Evolutionary conservation across 495 filamentous ascomycete genomes (phyloP).

Genomic region (Neurospora terricola): DNA sequence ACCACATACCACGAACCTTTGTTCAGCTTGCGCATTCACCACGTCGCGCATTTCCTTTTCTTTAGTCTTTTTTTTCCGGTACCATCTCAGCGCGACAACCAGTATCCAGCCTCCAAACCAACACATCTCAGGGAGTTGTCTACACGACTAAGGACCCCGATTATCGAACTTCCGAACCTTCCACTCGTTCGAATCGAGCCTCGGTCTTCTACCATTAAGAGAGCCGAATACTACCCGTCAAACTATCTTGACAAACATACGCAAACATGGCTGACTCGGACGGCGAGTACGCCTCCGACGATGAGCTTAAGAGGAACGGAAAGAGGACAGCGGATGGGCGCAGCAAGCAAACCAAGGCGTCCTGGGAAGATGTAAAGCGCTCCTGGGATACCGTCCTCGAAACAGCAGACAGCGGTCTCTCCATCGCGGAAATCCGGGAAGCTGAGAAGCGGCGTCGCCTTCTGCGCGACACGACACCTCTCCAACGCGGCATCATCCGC

Average conservation of each 20-base stretch:
- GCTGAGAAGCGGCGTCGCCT: constrained; percentile 43
- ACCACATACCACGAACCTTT: background rate
- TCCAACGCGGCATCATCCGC: constrained; percentile 93
- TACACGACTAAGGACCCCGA: background rate
- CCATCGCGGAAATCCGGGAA: constrained; percentile 28
- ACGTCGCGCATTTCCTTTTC: background rate
- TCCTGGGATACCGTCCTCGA: constrained; percentile 39
- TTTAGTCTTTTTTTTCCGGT: background rate
- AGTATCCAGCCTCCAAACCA: background rate
- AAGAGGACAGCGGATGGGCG: constrained; percentile 18
- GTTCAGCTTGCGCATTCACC: background rate
- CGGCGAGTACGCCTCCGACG: constrained; percentile 81
- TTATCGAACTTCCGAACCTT: background rate
- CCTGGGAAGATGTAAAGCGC: constrained; percentile 39
- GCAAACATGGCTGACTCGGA: constrained; percentile 62
- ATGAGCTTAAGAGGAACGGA: constrained; percentile 45
- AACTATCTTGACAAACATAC: background rate
- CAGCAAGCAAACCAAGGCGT: constrained; percentile 22
- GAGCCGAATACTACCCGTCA: background rate
- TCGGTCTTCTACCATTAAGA: background rate
- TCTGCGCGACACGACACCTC: constrained; percentile 81
- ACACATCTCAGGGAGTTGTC: background rate
- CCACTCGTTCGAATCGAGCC: background rate
- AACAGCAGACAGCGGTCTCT: constrained; percentile 31
- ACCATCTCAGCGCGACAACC: background rate